Percentiles rank a stretch among this genome's conserved stretches.
Conservation (phyloP, 2,329 filamentous ascomycete species). For the Lanzia echinophila region DNA sequence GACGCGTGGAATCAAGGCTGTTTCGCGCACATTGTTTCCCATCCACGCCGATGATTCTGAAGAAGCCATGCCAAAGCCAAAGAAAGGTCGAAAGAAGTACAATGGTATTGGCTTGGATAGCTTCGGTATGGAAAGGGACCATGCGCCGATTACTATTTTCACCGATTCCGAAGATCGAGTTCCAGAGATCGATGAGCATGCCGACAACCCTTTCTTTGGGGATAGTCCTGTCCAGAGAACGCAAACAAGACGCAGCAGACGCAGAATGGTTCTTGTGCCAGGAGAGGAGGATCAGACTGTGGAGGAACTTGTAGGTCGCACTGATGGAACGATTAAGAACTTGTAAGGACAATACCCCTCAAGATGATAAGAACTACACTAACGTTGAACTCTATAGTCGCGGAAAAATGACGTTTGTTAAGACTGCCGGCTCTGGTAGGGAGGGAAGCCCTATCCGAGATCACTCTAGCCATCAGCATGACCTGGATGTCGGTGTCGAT, state of each 20-base stretch:
- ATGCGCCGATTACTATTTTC: slow-evolving; percentile 59
- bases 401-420: slow-evolving; percentile 72
- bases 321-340: slow-evolving; percentile 67
- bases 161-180: slow-evolving; percentile 75
- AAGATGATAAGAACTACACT: slow-evolving; percentile 14
- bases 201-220: slow-evolving; percentile 67
- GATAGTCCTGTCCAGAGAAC: slow-evolving; percentile 27
- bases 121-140: slow-evolving; percentile 50
- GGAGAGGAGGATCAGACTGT: slow-evolving; percentile 43
- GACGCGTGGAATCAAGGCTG: slow-evolving; percentile 43
- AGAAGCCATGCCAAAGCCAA: slow-evolving; percentile 53
- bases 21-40: slow-evolving; percentile 58
- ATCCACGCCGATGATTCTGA: slow-evolving; percentile 37
- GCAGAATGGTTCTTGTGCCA: slow-evolving; percentile 43
- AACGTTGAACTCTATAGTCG: slow-evolving; percentile 47
- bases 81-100: slow-evolving; percentile 51
- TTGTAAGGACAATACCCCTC: slow-evolving; percentile 57
- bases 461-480: slow-evolving; percentile 22
- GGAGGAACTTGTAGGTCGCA: slow-evolving; percentile 54
- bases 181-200: slow-evolving; percentile 57
- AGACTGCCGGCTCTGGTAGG: slow-evolving; percentile 31
- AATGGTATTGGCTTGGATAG: slow-evolving; percentile 49
- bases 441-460: slow-evolving; percentile 19
- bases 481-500: slow-evolving; percentile 32
- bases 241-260: slow-evolving; percentile 47